Evolutionary conservation across 148 eudicot genomes (phyloP).

Genomic region (Oxyria digyna): DNA sequence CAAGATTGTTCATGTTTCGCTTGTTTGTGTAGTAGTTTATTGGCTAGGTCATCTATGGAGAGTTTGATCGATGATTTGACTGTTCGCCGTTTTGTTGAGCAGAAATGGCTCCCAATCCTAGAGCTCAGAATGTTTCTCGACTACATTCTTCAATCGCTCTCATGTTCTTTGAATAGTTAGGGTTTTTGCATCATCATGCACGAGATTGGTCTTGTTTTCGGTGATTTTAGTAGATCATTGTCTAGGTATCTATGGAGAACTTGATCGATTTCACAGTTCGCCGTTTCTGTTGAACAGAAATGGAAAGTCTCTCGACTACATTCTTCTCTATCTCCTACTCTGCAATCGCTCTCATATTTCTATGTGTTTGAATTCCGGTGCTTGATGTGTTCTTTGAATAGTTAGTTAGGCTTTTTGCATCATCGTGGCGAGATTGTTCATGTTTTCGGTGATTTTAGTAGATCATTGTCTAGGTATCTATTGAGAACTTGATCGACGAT

Average conservation of each 20-base stretch:
- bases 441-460: background rate
- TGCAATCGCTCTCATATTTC: background rate
- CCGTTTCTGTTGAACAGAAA: conserved; percentile 11
- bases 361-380: too few species aligned
- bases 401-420: background rate
- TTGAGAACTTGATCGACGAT: background rate
- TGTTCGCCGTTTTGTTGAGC: background rate
- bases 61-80: background rate
- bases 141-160: background rate
- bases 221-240: background rate
- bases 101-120: conserved; percentile 38
- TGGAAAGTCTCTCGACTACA: conserved; percentile 16
- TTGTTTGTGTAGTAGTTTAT: background rate
- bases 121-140: conserved; percentile 20
- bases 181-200: background rate
- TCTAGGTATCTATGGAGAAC: background rate
- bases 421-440: too few species aligned
- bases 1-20: too few species aligned
- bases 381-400: background rate
- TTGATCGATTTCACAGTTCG: background rate
- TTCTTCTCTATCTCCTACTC: too few species aligned
- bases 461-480: background rate
- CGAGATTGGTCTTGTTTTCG: too few species aligned
- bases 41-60: background rate
- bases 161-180: background rate